A percentile compares a stretch with the other conserved stretches of the same genome.
These are phyloP conservation scores for Helichrysum umbraculigerum DNA, from an alignment of 129 eudicot genomes.

Conservation along the genomic window DNA sequence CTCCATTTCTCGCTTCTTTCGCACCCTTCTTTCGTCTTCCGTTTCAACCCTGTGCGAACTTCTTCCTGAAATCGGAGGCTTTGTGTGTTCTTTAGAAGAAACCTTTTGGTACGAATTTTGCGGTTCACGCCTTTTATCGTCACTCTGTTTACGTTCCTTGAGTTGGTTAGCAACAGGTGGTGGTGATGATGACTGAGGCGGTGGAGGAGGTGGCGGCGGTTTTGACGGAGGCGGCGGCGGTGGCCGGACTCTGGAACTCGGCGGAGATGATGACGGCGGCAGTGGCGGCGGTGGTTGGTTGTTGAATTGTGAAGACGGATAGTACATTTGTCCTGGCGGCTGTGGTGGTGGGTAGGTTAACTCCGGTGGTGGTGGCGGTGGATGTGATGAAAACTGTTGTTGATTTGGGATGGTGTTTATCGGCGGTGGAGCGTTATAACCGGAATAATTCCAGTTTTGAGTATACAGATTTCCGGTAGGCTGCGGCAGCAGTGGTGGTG, in stretches of 20 bases:
- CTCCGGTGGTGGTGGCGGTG: conserved; percentile 63
- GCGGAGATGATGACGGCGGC: conserved; percentile 48
- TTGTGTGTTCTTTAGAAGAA: conserved; percentile 40
- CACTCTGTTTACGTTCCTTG: conserved; percentile 45
- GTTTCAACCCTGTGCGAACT: conserved; percentile 57
- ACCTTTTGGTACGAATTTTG: conserved; percentile 31
- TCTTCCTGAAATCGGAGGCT: conserved; percentile 46
- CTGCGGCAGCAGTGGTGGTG: conserved; percentile 57
- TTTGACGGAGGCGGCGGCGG: conserved; percentile 53
- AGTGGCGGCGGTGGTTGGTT: conserved; percentile 50
- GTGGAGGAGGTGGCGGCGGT: conserved; percentile 57
- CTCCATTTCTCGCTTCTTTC: conserved; percentile 80
- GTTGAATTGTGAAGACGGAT: conserved; percentile 56
- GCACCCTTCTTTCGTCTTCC: conserved; percentile 76
- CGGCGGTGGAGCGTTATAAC: conserved; percentile 33
- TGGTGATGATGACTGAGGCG: conserved; percentile 50
- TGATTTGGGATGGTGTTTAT: conserved; percentile 51
- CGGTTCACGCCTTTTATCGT: conserved; percentile 29
- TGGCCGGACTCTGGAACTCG: conserved; percentile 30
- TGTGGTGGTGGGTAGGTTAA: conserved; percentile 36
- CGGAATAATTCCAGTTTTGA: conserved; percentile 53
- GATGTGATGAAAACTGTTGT: conserved; percentile 42
- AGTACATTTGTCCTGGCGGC: conserved; percentile 50
- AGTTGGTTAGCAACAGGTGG: conserved; percentile 34
- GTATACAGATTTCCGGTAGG: conserved; percentile 32